Conservation (phyloP, 306 rosid genomes). For the Carpinus viminea region DNA sequence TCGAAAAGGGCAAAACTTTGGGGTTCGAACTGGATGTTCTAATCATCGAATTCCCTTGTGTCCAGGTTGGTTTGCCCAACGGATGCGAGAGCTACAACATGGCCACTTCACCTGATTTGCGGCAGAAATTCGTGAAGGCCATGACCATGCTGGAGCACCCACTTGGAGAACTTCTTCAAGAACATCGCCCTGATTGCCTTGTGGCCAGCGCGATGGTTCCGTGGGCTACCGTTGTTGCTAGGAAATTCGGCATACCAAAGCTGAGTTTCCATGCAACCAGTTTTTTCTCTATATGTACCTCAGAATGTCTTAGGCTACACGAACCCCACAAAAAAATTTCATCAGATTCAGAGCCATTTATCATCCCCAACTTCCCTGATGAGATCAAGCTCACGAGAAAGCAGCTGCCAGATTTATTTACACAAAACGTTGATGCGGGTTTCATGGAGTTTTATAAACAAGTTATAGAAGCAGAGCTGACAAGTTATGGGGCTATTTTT, state of each 20-base stretch:
- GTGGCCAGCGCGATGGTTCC: conserved; percentile 52
- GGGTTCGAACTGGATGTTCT: neutral
- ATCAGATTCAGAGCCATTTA: conserved; percentile 47
- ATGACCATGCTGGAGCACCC: conserved; percentile 31
- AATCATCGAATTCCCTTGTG: conserved; percentile 36
- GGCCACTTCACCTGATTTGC: neutral
- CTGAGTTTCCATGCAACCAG: conserved; percentile 53
- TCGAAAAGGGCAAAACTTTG: neutral
- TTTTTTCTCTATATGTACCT: conserved; percentile 43
- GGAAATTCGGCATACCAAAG: conserved; percentile 50
- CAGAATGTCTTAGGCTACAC: conserved; percentile 19
- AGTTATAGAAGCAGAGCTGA: conserved; percentile 29
- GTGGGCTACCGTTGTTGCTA: conserved; percentile 47
- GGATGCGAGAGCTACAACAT: conserved; percentile 47
- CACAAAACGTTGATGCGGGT: conserved; percentile 4
- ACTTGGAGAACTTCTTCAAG: conserved; percentile 38
- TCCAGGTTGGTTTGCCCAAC: conserved; percentile 46
- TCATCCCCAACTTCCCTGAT: conserved; percentile 55
- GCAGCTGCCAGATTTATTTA: conserved; percentile 32
- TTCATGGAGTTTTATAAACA: conserved; percentile 8
- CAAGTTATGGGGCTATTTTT: conserved; percentile 44
- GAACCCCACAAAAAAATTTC: conserved; percentile 48
- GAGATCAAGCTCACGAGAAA: conserved; percentile 41
- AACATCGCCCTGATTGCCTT: conserved; percentile 46
- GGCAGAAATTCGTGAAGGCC: conserved; percentile 31